A percentile compares a stretch with the other conserved stretches of the same genome.
Evolutionary conservation across 345 rosid genomes (phyloP).

Genomic region (Linum tenue): DNA sequence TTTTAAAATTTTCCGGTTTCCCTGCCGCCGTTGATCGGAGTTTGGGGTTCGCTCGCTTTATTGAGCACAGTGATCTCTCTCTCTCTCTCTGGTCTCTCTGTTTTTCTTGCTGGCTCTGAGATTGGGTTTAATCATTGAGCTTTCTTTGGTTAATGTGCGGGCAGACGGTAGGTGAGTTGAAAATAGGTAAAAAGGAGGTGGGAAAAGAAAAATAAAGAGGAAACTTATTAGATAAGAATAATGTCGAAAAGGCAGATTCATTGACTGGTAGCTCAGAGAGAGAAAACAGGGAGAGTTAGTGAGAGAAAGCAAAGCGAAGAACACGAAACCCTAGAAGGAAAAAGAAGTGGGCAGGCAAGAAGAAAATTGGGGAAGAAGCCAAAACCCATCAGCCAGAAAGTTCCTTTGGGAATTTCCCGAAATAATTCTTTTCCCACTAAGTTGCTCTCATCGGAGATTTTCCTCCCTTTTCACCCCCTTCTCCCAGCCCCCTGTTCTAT

Average conservation of each 20-base stretch:
- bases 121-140: slow-evolving; percentile 25
- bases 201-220: not conserved
- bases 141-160: slow-evolving; percentile 38
- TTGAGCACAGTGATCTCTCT: too few relatives aligned
- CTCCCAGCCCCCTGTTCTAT: not conserved
- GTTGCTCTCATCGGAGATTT: not conserved
- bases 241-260: slow-evolving; percentile 12
- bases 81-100: not conserved
- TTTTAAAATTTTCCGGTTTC: too few relatives aligned
- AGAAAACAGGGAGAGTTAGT: not conserved
- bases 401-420: not conserved
- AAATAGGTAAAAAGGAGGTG: slow-evolving; percentile 8
- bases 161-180: slow-evolving; percentile 46
- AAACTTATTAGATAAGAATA: not conserved
- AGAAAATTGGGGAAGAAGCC: slow-evolving; percentile 7
- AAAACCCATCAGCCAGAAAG: slow-evolving; percentile 4
- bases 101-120: not conserved
- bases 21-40: too few relatives aligned
- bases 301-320: not conserved
- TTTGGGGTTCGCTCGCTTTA: too few relatives aligned
- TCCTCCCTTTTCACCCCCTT: not conserved
- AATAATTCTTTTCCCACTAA: not conserved
- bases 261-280: slow-evolving; percentile 67
- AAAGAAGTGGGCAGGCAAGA: not conserved
- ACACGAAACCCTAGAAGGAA: slow-evolving; percentile 29